Conservation (phyloP, 768 basidiomycete species). For the Russula foetens region DNA sequence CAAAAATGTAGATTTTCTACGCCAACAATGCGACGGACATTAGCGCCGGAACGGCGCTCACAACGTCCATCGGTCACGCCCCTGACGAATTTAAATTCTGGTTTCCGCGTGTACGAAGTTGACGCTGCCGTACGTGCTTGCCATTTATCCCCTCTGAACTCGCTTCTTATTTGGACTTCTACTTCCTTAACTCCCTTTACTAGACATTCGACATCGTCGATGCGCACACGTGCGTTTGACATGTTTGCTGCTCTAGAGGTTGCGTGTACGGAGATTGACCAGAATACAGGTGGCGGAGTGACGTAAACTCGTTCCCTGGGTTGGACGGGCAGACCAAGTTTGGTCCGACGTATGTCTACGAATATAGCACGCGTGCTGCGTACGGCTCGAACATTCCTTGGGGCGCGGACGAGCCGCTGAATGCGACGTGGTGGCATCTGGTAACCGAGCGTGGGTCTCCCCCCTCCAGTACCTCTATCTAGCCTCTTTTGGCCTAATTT, state of each 20-base stretch:
- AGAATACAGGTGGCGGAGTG: slow-evolving; percentile 47
- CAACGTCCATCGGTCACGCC: slow-evolving; percentile 62
- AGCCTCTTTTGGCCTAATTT: background rate
- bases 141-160: background rate
- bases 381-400: slow-evolving; percentile 57
- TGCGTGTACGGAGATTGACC: background rate
- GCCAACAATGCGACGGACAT: slow-evolving; percentile 59
- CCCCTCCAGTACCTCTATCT: background rate
- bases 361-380: slow-evolving; percentile 62
- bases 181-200: background rate
- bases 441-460: slow-evolving; percentile 57
- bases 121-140: slow-evolving; percentile 48
- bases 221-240: slow-evolving; percentile 60
- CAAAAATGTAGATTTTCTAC: slow-evolving; percentile 50
- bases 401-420: slow-evolving; percentile 57
- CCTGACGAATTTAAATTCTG: slow-evolving; percentile 61
- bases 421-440: slow-evolving; percentile 78
- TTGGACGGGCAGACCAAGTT: slow-evolving; percentile 48
- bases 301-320: slow-evolving; percentile 49
- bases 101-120: slow-evolving; percentile 67
- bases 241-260: background rate
- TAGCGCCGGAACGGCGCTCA: slow-evolving; percentile 46
- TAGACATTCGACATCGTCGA: slow-evolving; percentile 78
- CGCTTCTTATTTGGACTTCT: background rate
- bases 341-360: slow-evolving; percentile 54